Conservation (phyloP, 2,329 filamentous ascomycete genomes). For the Plenodomus tracheiphilus region DNA sequence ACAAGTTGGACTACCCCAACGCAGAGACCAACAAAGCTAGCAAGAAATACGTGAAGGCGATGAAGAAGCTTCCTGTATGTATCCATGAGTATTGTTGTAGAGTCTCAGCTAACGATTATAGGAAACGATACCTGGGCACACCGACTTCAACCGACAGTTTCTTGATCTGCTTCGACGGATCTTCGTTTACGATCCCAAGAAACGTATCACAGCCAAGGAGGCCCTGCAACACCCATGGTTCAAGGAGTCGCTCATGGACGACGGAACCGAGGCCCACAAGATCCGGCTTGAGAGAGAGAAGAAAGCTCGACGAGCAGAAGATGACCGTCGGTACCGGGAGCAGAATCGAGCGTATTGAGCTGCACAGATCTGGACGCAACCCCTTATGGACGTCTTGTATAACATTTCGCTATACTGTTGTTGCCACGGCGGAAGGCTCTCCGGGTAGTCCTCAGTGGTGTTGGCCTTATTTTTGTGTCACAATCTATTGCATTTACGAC, state of each 20-base stretch:
- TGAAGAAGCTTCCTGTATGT: constrained; percentile 64
- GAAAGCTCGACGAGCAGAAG: constrained; percentile 38
- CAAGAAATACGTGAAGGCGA: constrained; percentile 68
- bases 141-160: constrained; percentile 64
- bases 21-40: constrained; percentile 65
- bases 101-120: constrained; percentile 34
- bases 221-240: constrained; percentile 70
- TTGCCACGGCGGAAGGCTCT: not conserved
- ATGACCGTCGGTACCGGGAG: constrained; percentile 36
- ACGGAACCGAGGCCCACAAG: constrained; percentile 66
- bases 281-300: constrained; percentile 54
- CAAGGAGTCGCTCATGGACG: constrained; percentile 65
- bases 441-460: constrained; percentile 4
- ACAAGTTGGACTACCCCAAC: constrained; percentile 66
- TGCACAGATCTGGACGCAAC: constrained; percentile 5
- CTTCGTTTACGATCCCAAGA: constrained; percentile 69
- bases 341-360: constrained; percentile 27
- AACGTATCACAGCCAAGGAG: constrained; percentile 66
- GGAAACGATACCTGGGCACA: constrained; percentile 65
- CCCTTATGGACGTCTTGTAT: constrained; percentile 14
- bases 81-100: not conserved
- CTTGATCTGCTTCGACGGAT: constrained; percentile 65
- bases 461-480: constrained; percentile 18
- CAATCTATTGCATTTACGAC: constrained; percentile 46
- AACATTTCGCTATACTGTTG: constrained; percentile 1